phyloP scores from a whole-genome alignment of 495 filamentous ascomycete genomes.

The Aspergillus diversus region DNA sequence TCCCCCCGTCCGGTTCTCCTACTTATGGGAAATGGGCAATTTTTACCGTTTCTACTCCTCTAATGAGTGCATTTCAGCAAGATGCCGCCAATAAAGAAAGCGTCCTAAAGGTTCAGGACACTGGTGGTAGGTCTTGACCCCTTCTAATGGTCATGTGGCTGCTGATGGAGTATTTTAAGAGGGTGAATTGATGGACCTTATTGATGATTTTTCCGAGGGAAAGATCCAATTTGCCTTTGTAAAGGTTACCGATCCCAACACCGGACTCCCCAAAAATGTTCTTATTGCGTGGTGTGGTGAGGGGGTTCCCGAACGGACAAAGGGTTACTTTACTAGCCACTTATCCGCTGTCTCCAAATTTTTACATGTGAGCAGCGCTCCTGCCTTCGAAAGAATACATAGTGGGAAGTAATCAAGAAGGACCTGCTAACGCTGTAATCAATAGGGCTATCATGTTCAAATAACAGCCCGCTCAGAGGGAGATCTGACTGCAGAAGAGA shows the following conservation, averaged over 20 bases:
- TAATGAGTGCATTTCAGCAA: conserved; percentile 87
- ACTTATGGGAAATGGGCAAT: conserved; percentile 87
- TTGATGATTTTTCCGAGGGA: conserved; percentile 97
- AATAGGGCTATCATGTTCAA: conserved; percentile 92
- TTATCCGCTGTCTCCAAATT: conserved; percentile 84
- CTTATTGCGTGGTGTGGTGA: conserved; percentile 97
- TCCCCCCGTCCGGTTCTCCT: conserved; percentile 64
- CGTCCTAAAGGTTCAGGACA: conserved; percentile 88
- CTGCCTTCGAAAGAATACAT: background rate
- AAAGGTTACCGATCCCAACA: conserved; percentile 95
- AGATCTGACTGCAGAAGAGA: conserved; percentile 83
- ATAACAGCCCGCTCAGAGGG: conserved; percentile 89
- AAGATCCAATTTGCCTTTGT: conserved; percentile 95
- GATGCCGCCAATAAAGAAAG: conserved; percentile 86
- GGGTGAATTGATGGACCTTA: conserved; percentile 90
- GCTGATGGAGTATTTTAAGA: conserved; percentile 54
- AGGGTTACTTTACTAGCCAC: conserved; percentile 97
- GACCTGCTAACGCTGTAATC: conserved; percentile 19
- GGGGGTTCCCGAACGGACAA: conserved; percentile 96
- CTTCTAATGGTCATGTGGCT: background rate
- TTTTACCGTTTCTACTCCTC: conserved; percentile 86
- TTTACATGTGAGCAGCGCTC: conserved; percentile 64
- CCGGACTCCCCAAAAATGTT: conserved; percentile 85
- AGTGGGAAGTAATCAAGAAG: no score
- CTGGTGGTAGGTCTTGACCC: conserved; percentile 65